A percentile compares a stretch with the other conserved stretches of the same genome.
Conservation (phyloP, 768 basidiomycete genomes). For the Termitomyces sp. region DNA sequence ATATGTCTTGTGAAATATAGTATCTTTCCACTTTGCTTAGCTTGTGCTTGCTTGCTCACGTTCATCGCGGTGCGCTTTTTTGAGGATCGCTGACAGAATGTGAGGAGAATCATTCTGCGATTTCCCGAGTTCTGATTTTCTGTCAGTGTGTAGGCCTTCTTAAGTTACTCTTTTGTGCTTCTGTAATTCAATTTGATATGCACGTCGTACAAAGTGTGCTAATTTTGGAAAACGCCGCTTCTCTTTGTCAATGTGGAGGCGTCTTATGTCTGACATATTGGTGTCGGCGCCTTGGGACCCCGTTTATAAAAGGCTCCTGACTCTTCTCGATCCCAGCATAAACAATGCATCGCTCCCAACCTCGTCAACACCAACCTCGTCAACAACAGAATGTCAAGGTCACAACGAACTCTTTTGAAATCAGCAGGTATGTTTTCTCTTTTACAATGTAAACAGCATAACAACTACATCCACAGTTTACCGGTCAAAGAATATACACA, state of each 20-base stretch:
- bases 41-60: background rate
- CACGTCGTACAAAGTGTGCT: background rate
- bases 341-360: conserved; percentile 5
- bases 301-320: background rate
- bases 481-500: conserved; percentile 26
- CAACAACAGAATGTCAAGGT: conserved; percentile 17
- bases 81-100: background rate
- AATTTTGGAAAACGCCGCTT: background rate
- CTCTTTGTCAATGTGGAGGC: conserved; percentile 1
- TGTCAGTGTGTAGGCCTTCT: conserved; percentile 7
- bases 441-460: background rate
- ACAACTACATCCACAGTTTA: conserved; percentile 15
- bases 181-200: conserved; percentile 1
- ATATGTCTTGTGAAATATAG: conserved; percentile 22
- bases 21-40: conserved; percentile 9
- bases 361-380: background rate
- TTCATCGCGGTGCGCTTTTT: background rate
- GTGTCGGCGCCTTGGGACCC: background rate
- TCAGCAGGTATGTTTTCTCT: conserved; percentile 19
- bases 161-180: background rate
- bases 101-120: conserved; percentile 9
- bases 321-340: background rate
- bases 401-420: conserved; percentile 27
- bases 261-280: background rate
- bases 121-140: conserved; percentile 3